phyloP scores from a whole-genome alignment of 164 flowering plant species.

The Cinnamomum micranthum region DNA sequence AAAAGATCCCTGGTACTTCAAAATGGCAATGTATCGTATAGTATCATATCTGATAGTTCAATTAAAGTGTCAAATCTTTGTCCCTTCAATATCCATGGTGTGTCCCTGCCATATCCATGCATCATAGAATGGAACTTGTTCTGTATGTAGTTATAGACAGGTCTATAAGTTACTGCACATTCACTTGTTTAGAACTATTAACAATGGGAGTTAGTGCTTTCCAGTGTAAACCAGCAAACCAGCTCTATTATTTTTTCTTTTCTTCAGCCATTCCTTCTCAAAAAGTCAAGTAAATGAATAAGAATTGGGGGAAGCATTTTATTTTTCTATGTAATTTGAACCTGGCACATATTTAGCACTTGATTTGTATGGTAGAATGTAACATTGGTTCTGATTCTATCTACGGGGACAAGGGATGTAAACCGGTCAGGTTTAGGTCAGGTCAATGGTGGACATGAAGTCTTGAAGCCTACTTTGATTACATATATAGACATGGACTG shows the following conservation, averaged over 20 bases:
- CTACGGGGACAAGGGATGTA: too few species aligned
- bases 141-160: not conserved
- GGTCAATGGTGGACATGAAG: too few species aligned
- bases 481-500: too few species aligned
- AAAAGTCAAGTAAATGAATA: not conserved
- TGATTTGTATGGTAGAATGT: not conserved
- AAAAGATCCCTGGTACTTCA: too few species aligned
- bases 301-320: not conserved
- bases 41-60: too few species aligned
- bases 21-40: too few species aligned
- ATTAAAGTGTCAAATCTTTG: too few species aligned
- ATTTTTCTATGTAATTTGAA: not conserved
- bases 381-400: too few species aligned
- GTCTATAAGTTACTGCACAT: not conserved
- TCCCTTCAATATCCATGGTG: too few species aligned
- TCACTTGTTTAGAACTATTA: not conserved
- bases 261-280: not conserved
- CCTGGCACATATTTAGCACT: not conserved
- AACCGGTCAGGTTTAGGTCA: too few species aligned
- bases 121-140: not conserved
- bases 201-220: not conserved
- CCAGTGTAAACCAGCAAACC: not conserved
- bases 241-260: not conserved
- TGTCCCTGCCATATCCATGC: too few species aligned
- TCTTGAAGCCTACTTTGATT: too few species aligned